phyloP scores from a whole-genome alignment of 257 asterid species.

The Solanum neorickii region DNA sequence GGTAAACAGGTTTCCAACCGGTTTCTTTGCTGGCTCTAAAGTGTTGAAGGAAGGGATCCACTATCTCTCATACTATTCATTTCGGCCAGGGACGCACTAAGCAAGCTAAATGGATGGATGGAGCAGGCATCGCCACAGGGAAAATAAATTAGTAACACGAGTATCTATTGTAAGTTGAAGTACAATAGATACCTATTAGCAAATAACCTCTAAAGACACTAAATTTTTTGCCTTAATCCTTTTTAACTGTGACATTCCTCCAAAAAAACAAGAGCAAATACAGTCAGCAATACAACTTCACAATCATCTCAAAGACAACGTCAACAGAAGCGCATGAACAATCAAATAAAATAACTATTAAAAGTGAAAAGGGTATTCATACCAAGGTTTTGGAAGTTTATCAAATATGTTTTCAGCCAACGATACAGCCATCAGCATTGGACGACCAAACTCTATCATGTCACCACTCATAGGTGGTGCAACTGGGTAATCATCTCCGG shows the following conservation, averaged over 20 bases:
- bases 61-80: background rate
- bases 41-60: background rate
- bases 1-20: background rate
- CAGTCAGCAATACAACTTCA: background rate
- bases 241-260: background rate
- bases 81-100: background rate
- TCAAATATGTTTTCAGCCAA: slow-evolving; percentile 58
- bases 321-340: background rate
- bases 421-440: slow-evolving; percentile 71
- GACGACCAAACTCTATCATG: slow-evolving; percentile 68
- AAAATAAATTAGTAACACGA: background rate
- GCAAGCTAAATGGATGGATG: background rate
- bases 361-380: background rate
- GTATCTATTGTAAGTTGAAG: background rate
- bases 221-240: background rate
- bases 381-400: slow-evolving; percentile 96
- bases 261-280: background rate
- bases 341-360: background rate
- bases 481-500: slow-evolving; percentile 32
- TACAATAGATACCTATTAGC: background rate
- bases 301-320: background rate
- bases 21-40: background rate
- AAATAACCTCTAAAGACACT: background rate
- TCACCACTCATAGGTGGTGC: slow-evolving; percentile 31
- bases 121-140: background rate